Conservation (phyloP, 1,139 yeast species). For the Geotrichum fermentans region DNA sequence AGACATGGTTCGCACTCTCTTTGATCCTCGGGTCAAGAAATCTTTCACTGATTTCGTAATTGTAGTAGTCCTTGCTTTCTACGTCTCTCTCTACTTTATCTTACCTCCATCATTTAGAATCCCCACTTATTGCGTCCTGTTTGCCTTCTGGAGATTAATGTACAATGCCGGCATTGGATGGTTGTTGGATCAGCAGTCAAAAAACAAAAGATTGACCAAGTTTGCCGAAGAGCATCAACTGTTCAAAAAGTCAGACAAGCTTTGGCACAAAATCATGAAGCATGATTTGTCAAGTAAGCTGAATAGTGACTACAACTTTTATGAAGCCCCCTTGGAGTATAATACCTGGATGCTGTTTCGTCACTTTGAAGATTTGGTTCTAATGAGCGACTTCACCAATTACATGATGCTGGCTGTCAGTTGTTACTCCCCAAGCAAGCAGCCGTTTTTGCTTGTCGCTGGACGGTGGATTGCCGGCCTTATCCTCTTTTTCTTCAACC, state of each 20-base stretch:
- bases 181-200: constrained; percentile 63
- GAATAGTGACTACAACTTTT: constrained; percentile 49
- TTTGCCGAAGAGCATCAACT: constrained; percentile 50
- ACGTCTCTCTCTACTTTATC: constrained; percentile 46
- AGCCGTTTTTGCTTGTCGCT: constrained; percentile 38
- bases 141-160: constrained; percentile 69
- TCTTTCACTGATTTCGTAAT: constrained; percentile 62
- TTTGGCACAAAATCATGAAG: constrained; percentile 45
- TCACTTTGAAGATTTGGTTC: constrained; percentile 72
- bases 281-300: constrained; percentile 57
- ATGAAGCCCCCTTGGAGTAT: constrained; percentile 62
- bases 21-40: constrained; percentile 71
- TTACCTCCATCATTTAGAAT: constrained; percentile 40
- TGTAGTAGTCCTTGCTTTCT: constrained; percentile 48
- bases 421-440: constrained; percentile 45
- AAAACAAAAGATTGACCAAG: constrained; percentile 50
- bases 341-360: constrained; percentile 82
- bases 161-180: constrained; percentile 80
- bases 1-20: constrained; percentile 78
- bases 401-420: constrained; percentile 66
- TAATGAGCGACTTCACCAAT: constrained; percentile 81
- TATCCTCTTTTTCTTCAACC: constrained; percentile 58
- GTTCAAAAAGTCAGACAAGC: constrained; percentile 40
- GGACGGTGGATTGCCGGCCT: constrained; percentile 43
- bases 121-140: constrained; percentile 49